A percentile compares a stretch with the other conserved stretches of the same genome.
Conservation (phyloP, 495 filamentous ascomycete species). For the Tuber brumale region DNA sequence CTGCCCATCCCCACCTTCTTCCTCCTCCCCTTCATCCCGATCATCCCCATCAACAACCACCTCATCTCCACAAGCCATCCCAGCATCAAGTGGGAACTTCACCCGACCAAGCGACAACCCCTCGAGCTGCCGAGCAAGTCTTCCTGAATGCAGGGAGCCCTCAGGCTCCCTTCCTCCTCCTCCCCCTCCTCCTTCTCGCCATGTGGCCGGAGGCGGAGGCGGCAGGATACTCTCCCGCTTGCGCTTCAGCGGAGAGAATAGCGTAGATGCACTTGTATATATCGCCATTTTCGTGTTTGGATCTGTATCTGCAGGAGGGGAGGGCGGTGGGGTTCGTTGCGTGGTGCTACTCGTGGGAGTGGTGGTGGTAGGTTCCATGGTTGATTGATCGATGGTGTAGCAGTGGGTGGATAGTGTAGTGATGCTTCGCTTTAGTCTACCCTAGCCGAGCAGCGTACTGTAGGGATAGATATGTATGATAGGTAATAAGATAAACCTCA, state of each 20-base stretch:
- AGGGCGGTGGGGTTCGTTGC: neutral
- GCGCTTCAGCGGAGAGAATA: conserved; percentile 31
- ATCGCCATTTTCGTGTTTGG: neutral
- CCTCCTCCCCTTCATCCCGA: conserved; percentile 9
- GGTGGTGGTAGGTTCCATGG: neutral
- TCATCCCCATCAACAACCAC: conserved; percentile 4
- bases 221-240: conserved; percentile 23
- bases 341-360: neutral
- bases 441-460: neutral
- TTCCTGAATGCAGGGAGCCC: conserved; percentile 18
- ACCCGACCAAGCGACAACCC: conserved; percentile 15
- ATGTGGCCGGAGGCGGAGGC: neutral
- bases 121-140: conserved; percentile 26
- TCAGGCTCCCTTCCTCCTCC: neutral
- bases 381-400: neutral
- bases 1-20: conserved; percentile 6
- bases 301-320: neutral
- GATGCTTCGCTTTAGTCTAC: neutral
- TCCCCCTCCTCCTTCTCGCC: conserved; percentile 9
- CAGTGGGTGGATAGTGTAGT: neutral
- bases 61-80: conserved; percentile 12
- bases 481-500: too few species aligned
- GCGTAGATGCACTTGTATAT: neutral
- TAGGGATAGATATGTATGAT: neutral
- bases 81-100: neutral